phyloP scores from a whole-genome alignment of 306 rosid species.

The Cucurbita argyrosperma region DNA sequence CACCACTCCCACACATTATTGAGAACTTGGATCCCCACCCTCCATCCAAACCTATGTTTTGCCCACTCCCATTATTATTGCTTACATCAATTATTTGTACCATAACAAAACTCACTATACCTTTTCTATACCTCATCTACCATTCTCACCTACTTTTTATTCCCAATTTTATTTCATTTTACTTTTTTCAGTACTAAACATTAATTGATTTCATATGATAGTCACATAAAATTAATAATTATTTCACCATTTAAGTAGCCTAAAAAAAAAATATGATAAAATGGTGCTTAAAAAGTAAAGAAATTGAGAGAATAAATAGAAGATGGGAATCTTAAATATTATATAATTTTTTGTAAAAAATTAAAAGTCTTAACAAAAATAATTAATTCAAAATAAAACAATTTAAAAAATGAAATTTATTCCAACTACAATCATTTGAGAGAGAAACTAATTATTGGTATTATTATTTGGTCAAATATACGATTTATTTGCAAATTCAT shows the following conservation, averaged over 20 bases:
- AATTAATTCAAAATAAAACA: neutral
- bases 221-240: too few relatives aligned
- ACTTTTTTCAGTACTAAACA: too few relatives aligned
- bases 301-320: neutral
- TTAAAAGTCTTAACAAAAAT: neutral
- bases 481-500: neutral
- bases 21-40: neutral
- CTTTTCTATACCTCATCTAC: neutral
- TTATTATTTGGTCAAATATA: neutral
- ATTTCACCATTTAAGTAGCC: too few relatives aligned
- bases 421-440: constrained; percentile 1
- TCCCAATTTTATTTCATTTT: neutral
- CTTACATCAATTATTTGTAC: neutral
- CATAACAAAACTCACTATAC: neutral
- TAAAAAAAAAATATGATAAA: too few relatives aligned
- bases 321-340: neutral
- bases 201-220: too few relatives aligned
- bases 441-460: constrained; percentile 3
- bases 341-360: neutral
- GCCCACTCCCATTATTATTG: neutral
- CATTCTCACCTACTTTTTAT: neutral
- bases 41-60: neutral
- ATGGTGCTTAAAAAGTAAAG: too few relatives aligned
- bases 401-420: neutral
- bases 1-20: neutral